These are phyloP conservation scores for Epichloe gansuensis DNA, from an alignment of 2,329 filamentous ascomycete species.

Conservation along the genomic window DNA sequence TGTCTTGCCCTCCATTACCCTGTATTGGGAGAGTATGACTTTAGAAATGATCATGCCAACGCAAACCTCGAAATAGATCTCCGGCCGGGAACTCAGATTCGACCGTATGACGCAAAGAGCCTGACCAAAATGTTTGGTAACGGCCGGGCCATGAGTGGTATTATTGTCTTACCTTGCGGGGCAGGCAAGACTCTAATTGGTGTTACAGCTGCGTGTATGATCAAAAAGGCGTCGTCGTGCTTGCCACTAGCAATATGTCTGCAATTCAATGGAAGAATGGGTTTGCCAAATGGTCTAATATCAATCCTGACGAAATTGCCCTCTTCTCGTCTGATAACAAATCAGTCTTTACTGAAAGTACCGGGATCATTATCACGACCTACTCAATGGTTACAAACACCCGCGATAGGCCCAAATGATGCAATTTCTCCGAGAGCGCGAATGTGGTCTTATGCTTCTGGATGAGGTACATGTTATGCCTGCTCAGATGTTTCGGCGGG, in stretches of 20 bases:
- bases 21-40: constrained; percentile 93
- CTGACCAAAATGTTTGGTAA: constrained; percentile 99
- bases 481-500: constrained; percentile 88
- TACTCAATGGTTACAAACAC: constrained; percentile 82
- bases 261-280: constrained; percentile 95
- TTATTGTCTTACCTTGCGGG: constrained; percentile 92
- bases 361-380: constrained; percentile 92
- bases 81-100: constrained; percentile 77
- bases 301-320: constrained; percentile 80
- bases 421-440: constrained; percentile 76
- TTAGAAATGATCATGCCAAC: constrained; percentile 80
- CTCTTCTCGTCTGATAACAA: constrained; percentile 92
- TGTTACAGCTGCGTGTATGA: constrained; percentile 95
- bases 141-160: constrained; percentile 88
- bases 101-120: constrained; percentile 93
- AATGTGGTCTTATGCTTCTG: constrained; percentile 95
- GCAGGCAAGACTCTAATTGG: constrained; percentile 95
- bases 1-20: constrained; percentile 39
- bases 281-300: constrained; percentile 97
- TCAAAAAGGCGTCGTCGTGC: constrained; percentile 94
- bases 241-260: constrained; percentile 96
- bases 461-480: constrained; percentile 98
- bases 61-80: constrained; percentile 89
- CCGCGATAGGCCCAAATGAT: constrained; percentile 56
- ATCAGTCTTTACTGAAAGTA: constrained; percentile 65